Conservation (phyloP, 2,329 filamentous ascomycete genomes). For the Penicillium crustosum region DNA sequence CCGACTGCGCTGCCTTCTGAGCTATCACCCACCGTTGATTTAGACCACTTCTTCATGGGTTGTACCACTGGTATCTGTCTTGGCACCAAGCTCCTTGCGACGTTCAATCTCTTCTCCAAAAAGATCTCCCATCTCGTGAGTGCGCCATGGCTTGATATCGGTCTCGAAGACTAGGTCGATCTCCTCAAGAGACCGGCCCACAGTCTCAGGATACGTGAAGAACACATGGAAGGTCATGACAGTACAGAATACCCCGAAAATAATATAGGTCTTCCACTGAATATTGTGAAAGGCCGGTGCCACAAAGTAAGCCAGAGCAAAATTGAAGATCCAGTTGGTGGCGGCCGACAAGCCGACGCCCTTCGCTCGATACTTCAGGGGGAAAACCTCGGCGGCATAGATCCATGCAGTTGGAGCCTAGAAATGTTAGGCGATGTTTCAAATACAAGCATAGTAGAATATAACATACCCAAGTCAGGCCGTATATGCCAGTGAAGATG, state of each 20-base stretch:
- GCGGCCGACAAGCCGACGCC: constrained; percentile 62
- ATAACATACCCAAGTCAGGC: constrained; percentile 45
- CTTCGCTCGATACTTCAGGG: constrained; percentile 64
- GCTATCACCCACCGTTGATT: not conserved
- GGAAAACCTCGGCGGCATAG: constrained; percentile 64
- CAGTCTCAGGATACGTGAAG: constrained; percentile 67
- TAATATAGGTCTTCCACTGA: constrained; percentile 65
- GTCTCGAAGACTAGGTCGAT: constrained; percentile 67
- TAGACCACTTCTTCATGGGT: constrained; percentile 23
- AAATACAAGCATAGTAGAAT: not conserved
- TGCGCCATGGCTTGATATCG: constrained; percentile 35
- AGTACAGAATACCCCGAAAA: constrained; percentile 73
- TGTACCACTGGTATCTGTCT: constrained; percentile 6
- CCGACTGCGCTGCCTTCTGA: not conserved
- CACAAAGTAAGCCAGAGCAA: constrained; percentile 54
- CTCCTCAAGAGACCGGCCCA: constrained; percentile 71
- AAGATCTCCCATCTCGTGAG: constrained; percentile 21
- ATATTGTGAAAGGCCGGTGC: constrained; percentile 60
- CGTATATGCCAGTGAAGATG: constrained; percentile 42
- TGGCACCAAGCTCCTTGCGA: constrained; percentile 10
- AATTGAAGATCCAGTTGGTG: constrained; percentile 65
- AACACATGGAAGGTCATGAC: constrained; percentile 68
- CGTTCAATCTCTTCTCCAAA: constrained; percentile 30
- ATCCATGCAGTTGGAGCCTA: constrained; percentile 56
- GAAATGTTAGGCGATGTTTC: not conserved